Conservation (phyloP, 2,329 filamentous ascomycete genomes). For the Talaromyces islandicus region DNA sequence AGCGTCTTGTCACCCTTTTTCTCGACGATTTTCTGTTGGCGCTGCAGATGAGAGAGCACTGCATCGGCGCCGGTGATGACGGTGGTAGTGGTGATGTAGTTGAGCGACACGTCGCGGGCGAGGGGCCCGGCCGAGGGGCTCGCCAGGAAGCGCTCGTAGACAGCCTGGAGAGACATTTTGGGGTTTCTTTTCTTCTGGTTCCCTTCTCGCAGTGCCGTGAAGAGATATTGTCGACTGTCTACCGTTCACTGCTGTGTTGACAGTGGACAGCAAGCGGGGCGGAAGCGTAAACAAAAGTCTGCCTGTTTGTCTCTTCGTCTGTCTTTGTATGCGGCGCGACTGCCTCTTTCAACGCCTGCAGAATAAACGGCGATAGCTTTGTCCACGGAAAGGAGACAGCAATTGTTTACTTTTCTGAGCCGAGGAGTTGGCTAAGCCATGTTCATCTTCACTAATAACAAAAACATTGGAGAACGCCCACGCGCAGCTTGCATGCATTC, state of each 20-base stretch:
- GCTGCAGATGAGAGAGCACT: slow-evolving; percentile 75
- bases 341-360: background rate
- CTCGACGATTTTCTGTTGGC: slow-evolving; percentile 66
- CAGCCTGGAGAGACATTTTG: slow-evolving; percentile 37
- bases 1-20: slow-evolving; percentile 78
- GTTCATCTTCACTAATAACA: background rate
- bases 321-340: background rate
- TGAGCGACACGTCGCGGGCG: slow-evolving; percentile 61
- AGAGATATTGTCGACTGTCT: background rate
- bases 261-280: background rate
- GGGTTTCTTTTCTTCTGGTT: background rate
- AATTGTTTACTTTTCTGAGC: background rate
- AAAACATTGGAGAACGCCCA: background rate
- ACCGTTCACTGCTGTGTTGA: background rate
- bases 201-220: background rate
- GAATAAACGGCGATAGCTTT: background rate
- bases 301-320: background rate
- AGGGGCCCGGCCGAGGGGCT: slow-evolving; percentile 60
- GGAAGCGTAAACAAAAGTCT: background rate
- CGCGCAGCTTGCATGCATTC: background rate
- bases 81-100: slow-evolving; percentile 87
- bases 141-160: slow-evolving; percentile 68
- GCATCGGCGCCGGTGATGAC: slow-evolving; percentile 63
- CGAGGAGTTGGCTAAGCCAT: background rate
- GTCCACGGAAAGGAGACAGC: slow-evolving; percentile 3